Evolutionary conservation across 2,329 filamentous ascomycete genomes (phyloP).

Genomic region (Venturia pyrina): DNA sequence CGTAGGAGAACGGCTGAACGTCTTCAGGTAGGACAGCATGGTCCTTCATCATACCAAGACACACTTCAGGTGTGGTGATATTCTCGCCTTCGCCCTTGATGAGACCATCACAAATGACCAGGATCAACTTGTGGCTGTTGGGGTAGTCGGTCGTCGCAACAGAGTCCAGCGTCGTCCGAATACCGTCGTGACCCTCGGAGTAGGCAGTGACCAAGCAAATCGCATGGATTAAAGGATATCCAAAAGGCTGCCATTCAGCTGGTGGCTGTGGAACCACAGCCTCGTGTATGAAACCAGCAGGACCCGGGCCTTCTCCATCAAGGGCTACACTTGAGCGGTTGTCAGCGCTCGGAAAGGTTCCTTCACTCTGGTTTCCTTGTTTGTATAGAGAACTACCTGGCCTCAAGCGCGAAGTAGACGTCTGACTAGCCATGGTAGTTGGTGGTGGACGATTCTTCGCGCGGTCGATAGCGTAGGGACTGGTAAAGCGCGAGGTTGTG

Average conservation of each 20-base stretch:
- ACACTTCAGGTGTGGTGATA: constrained; percentile 80
- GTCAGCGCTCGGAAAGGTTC: constrained; percentile 40
- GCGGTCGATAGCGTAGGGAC: constrained; percentile 71
- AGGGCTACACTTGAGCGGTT: constrained; percentile 42
- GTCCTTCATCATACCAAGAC: constrained; percentile 90
- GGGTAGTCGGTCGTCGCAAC: constrained; percentile 97
- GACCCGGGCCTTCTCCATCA: constrained; percentile 63
- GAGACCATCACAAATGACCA: constrained; percentile 93
- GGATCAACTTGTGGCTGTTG: constrained; percentile 95
- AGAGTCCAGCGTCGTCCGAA: constrained; percentile 90
- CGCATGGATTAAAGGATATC: constrained; percentile 84
- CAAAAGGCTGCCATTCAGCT: constrained; percentile 94
- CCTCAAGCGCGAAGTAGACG: constrained; percentile 61
- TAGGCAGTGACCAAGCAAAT: constrained; percentile 96
- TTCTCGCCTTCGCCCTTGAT: constrained; percentile 92
- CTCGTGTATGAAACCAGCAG: constrained; percentile 92
- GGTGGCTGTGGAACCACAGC: constrained; percentile 92
- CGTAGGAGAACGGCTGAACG: constrained; percentile 86
- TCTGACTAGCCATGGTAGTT: constrained; percentile 93
- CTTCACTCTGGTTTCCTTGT: constrained; percentile 45
- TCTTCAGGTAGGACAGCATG: constrained; percentile 69
- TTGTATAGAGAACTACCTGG: constrained; percentile 64
- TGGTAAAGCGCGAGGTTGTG: constrained; percentile 88
- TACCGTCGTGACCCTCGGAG: constrained; percentile 86
- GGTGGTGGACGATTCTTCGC: constrained; percentile 48